These are phyloP conservation scores for Plantago lanceolata DNA, from an alignment of 305 asterid genomes.

Conservation along the genomic window DNA sequence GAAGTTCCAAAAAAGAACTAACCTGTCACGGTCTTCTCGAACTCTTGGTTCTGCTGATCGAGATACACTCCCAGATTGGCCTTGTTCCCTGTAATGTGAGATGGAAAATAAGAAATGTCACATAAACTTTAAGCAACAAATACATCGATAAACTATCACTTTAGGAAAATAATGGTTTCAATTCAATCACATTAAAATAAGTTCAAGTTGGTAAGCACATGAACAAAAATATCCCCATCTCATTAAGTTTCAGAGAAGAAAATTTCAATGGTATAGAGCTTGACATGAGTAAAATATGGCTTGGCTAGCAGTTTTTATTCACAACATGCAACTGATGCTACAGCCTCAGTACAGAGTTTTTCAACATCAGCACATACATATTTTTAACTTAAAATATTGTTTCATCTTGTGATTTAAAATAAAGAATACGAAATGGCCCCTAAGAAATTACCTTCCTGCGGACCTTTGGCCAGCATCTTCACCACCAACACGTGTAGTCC, in stretches of 20 bases:
- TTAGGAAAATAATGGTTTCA: neutral
- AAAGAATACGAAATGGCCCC: neutral
- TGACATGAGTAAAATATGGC: neutral
- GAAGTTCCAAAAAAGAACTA: slow-evolving; percentile 9
- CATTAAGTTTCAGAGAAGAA: no score
- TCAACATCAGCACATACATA: neutral
- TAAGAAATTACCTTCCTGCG: slow-evolving; percentile 49
- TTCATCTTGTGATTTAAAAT: neutral
- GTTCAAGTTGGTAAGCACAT: neutral
- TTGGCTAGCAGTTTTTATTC: no score
- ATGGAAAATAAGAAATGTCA: slow-evolving; percentile 1
- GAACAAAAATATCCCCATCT: neutral
- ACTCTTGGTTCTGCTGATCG: slow-evolving; percentile 87
- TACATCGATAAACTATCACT: neutral
- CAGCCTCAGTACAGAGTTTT: neutral
- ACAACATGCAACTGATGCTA: neutral
- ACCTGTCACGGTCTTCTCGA: slow-evolving; percentile 75
- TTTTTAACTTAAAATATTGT: neutral
- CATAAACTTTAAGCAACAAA: slow-evolving; percentile 1
- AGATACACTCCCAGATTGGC: slow-evolving; percentile 71
- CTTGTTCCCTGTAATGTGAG: slow-evolving; percentile 56
- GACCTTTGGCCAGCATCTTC: slow-evolving; percentile 63
- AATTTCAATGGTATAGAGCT: no score
- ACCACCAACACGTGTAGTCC: slow-evolving; percentile 86
- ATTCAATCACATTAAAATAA: neutral